A percentile compares a stretch with the other conserved stretches of the same genome.
Conservation (phyloP, 2,329 filamentous ascomycete genomes). For the Aspergillus ochraceus region DNA sequence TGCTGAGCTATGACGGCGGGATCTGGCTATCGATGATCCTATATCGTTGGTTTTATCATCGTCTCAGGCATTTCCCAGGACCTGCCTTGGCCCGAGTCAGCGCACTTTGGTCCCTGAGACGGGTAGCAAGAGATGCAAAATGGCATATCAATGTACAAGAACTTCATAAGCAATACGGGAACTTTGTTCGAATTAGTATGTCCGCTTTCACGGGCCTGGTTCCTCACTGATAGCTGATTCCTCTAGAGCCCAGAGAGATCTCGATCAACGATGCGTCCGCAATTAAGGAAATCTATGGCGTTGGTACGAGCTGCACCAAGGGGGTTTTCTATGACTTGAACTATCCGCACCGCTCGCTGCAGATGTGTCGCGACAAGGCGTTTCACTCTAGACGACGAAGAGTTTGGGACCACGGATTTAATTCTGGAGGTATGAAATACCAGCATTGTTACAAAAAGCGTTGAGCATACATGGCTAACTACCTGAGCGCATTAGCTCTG, state of each 20-base stretch:
- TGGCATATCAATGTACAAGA: conserved; percentile 7
- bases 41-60: conserved; percentile 10
- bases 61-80: conserved; percentile 2
- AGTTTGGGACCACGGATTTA: conserved; percentile 13
- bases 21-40: conserved; percentile 4
- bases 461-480: background rate
- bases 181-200: conserved; percentile 13
- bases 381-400: conserved; percentile 8
- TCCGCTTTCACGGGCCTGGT: background rate
- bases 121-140: conserved; percentile 2
- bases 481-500: background rate
- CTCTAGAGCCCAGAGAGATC: conserved; percentile 8
- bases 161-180: conserved; percentile 8
- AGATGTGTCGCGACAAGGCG: conserved; percentile 10
- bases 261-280: conserved; percentile 10
- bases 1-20: background rate
- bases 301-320: conserved; percentile 8
- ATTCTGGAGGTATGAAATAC: background rate
- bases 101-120: conserved; percentile 1
- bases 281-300: conserved; percentile 4
- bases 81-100: background rate
- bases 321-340: conserved; percentile 11
- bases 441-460: background rate
- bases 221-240: background rate
- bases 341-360: conserved; percentile 9